Conservation (phyloP, 225 moss, liverwort and hornwort species). For the Polytrichum commune region DNA sequence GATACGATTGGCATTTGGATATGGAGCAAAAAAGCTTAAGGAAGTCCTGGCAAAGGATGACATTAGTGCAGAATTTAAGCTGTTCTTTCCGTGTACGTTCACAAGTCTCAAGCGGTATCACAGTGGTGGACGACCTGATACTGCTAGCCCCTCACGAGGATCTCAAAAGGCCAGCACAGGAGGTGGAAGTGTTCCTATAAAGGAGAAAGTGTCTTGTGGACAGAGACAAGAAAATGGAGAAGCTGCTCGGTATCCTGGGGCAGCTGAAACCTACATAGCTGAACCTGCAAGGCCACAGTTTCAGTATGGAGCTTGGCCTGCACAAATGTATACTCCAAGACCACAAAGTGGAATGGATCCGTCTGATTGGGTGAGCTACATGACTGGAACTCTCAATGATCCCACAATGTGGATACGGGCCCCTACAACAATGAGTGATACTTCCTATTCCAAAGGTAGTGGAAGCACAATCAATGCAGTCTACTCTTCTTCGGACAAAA, state of each 20-base stretch:
- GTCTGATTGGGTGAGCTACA: conserved; percentile 11
- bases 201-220: conserved; percentile 24
- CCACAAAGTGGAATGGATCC: conserved; percentile 3
- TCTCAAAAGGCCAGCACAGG: conserved; percentile 15
- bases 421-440: conserved; percentile 10
- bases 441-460: conserved; percentile 9
- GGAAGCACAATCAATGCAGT: conserved; percentile 4
- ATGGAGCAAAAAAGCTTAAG: conserved; percentile 67
- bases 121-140: conserved; percentile 60
- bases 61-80: conserved; percentile 47
- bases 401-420: conserved; percentile 10
- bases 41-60: conserved; percentile 56
- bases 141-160: conserved; percentile 21
- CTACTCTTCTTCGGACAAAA: conserved; percentile 16
- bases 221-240: conserved; percentile 31
- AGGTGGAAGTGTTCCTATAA: conserved; percentile 20
- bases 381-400: conserved; percentile 17
- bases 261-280: conserved; percentile 5
- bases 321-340: conserved; percentile 7
- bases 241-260: conserved; percentile 3
- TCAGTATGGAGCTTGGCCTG: conserved; percentile 12
- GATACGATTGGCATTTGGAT: conserved; percentile 58
- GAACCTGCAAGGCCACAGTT: conserved; percentile 11
- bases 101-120: conserved; percentile 39
- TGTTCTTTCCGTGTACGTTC: conserved; percentile 65